Conservation (phyloP, 768 basidiomycete species). For the Suillus spraguei region DNA sequence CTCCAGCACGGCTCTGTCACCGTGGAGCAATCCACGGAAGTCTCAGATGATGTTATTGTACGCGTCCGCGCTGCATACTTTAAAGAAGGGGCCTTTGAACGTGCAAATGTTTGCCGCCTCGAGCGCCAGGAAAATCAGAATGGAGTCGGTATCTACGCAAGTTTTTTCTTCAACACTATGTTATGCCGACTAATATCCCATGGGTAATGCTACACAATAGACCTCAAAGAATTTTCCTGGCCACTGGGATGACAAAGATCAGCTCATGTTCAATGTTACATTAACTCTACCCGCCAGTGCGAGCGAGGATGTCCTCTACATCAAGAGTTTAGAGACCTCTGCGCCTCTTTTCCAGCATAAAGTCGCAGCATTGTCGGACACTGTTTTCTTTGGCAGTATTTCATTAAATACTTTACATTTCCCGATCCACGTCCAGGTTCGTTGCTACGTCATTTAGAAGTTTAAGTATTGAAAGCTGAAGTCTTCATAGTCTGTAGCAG, state of each 20-base stretch:
- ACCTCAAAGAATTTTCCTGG: conserved; percentile 18
- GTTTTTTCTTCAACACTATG: conserved; percentile 14
- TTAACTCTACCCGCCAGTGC: conserved; percentile 31
- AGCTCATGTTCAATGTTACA: conserved; percentile 30
- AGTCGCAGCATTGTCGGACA: conserved; percentile 29
- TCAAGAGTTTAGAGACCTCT: conserved; percentile 32
- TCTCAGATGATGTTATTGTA: conserved; percentile 23
- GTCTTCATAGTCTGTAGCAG: conserved; percentile 34
- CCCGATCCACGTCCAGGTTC: conserved; percentile 31
- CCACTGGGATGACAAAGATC: conserved; percentile 15
- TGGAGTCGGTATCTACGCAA: conserved; percentile 43
- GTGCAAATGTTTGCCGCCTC: conserved; percentile 36
- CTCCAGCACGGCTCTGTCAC: conserved; percentile 25
- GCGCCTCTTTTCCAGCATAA: conserved; percentile 33
- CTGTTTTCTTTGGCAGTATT: conserved; percentile 31
- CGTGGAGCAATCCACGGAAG: conserved; percentile 20
- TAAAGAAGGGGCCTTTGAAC: conserved; percentile 22
- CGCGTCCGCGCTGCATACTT: conserved; percentile 35
- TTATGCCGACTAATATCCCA: neutral
- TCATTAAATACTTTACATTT: conserved; percentile 25
- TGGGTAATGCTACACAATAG: conserved; percentile 10
- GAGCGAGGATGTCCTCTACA: conserved; percentile 17
- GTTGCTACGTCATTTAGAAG: conserved; percentile 10
- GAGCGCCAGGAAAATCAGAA: conserved; percentile 25
- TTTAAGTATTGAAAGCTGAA: neutral